phyloP scores from a whole-genome alignment of 495 filamentous ascomycete species.

The Trichocladium uniseriatum region DNA sequence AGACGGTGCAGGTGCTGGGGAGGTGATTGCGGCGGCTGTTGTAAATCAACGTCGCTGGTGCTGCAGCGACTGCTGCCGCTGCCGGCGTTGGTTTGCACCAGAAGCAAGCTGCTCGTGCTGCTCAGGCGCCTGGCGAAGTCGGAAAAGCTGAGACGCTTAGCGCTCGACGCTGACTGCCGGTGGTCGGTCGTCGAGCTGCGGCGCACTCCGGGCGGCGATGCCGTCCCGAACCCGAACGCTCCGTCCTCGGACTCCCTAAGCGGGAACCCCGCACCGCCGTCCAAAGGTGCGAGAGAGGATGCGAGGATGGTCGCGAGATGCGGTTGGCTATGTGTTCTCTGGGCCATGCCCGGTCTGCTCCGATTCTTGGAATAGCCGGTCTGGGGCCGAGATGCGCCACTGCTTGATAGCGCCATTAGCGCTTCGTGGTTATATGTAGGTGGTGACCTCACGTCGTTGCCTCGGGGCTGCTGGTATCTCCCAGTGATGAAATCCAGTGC shows the following conservation, averaged over 20 bases:
- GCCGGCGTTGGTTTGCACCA: constrained; percentile 44
- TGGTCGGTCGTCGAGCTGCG: constrained; percentile 26
- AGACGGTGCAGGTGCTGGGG: constrained; percentile 18
- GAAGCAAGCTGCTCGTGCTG: constrained; percentile 43
- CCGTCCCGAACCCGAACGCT: constrained; percentile 11
- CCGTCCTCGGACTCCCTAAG: constrained; percentile 9
- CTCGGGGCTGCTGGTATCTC: constrained; percentile 21
- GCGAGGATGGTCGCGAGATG: constrained; percentile 27
- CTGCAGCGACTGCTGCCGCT: constrained; percentile 39
- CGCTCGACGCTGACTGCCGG: constrained; percentile 36
- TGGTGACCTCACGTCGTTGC: constrained; percentile 10
- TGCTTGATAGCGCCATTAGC: constrained; percentile 25
- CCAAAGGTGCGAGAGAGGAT: constrained; percentile 9
- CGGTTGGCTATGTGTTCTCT: constrained; percentile 38
- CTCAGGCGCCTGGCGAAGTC: constrained; percentile 47
- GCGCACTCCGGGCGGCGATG: constrained; percentile 11
- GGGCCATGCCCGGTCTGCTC: constrained; percentile 29
- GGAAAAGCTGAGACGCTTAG: constrained; percentile 43
- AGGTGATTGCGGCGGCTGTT: constrained; percentile 16
- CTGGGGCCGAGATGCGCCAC: constrained; percentile 31
- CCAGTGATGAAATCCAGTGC: constrained; percentile 44
- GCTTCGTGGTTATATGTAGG: constrained; percentile 27
- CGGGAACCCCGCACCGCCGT: neutral
- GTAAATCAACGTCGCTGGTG: constrained; percentile 30
- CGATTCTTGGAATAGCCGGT: constrained; percentile 34